phyloP scores from a whole-genome alignment of 2,329 filamentous ascomycete genomes.

The Claviceps sp. region DNA sequence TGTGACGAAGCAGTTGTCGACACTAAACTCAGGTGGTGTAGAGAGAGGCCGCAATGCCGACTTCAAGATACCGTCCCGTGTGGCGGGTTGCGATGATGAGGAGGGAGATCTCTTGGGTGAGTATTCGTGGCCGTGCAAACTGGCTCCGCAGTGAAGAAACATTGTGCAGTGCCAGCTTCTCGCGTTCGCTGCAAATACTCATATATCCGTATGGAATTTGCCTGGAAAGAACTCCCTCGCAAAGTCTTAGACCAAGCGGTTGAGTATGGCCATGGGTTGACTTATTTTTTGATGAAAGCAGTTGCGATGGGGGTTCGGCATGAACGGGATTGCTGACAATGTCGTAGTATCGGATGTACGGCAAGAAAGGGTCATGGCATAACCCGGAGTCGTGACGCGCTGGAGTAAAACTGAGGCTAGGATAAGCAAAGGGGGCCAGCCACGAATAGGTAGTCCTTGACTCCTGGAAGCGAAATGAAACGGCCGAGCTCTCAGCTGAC shows the following conservation, averaged over 20 bases:
- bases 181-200: background rate
- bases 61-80: slow-evolving; percentile 27
- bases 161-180: slow-evolving; percentile 19
- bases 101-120: slow-evolving; percentile 24
- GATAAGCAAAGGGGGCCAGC: background rate
- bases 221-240: background rate
- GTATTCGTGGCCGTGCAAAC: slow-evolving; percentile 47
- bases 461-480: background rate
- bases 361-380: background rate
- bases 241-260: background rate
- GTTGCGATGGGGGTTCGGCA: background rate
- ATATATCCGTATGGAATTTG: background rate
- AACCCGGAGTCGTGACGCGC: background rate
- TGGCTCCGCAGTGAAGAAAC: slow-evolving; percentile 46
- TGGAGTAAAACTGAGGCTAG: background rate
- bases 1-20: slow-evolving; percentile 8
- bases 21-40: slow-evolving; percentile 10
- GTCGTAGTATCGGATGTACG: background rate
- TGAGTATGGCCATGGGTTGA: background rate
- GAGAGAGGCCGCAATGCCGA: slow-evolving; percentile 26
- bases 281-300: background rate
- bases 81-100: slow-evolving; percentile 17
- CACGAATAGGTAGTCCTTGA: background rate
- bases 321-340: background rate
- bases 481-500: background rate